These are phyloP conservation scores for Aspergillus aculeatus DNA, from an alignment of 2,329 filamentous ascomycete genomes.

Conservation along the genomic window DNA sequence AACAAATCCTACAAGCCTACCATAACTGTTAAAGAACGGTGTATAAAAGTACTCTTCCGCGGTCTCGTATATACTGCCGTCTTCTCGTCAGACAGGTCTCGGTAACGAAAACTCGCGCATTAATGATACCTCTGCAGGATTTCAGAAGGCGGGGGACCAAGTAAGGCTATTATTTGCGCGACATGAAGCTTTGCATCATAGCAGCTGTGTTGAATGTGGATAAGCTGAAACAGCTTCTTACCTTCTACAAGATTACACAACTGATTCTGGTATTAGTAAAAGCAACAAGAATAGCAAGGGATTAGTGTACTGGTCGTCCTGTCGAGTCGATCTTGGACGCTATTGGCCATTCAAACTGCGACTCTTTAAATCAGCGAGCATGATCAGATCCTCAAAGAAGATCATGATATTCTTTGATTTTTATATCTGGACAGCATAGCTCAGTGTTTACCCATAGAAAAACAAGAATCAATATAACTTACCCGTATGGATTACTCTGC, in stretches of 20 bases:
- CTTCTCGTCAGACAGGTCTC: slow-evolving; percentile 28
- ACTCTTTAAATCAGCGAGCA: slow-evolving; percentile 35
- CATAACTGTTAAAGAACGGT: slow-evolving; percentile 37
- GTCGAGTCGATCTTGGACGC: slow-evolving; percentile 34
- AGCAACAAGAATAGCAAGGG: slow-evolving; percentile 7
- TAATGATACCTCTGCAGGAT: slow-evolving; percentile 35
- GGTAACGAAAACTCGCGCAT: slow-evolving; percentile 34
- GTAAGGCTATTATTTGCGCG: slow-evolving; percentile 45
- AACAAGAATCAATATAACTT: slow-evolving; percentile 14
- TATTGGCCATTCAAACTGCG: slow-evolving; percentile 32
- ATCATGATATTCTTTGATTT: slow-evolving; percentile 48
- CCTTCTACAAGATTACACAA: slow-evolving; percentile 41
- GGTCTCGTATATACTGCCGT: slow-evolving; percentile 31
- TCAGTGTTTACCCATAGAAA: slow-evolving; percentile 18
- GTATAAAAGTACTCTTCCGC: slow-evolving; percentile 37
- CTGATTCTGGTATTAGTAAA: slow-evolving; percentile 26
- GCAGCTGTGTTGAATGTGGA: slow-evolving; percentile 33
- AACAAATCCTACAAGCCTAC: slow-evolving; percentile 20
- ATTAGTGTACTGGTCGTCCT: slow-evolving; percentile 37
- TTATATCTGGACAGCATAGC: slow-evolving; percentile 37
- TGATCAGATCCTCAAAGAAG: slow-evolving; percentile 29
- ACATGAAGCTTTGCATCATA: slow-evolving; percentile 42
- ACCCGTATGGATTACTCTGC: slow-evolving; percentile 45
- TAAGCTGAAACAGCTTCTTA: slow-evolving; percentile 38
- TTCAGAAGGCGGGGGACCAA: slow-evolving; percentile 40